These are phyloP conservation scores for Taxawa tesnikishii DNA, from an alignment of 2,329 filamentous ascomycete genomes.

Conservation along the genomic window DNA sequence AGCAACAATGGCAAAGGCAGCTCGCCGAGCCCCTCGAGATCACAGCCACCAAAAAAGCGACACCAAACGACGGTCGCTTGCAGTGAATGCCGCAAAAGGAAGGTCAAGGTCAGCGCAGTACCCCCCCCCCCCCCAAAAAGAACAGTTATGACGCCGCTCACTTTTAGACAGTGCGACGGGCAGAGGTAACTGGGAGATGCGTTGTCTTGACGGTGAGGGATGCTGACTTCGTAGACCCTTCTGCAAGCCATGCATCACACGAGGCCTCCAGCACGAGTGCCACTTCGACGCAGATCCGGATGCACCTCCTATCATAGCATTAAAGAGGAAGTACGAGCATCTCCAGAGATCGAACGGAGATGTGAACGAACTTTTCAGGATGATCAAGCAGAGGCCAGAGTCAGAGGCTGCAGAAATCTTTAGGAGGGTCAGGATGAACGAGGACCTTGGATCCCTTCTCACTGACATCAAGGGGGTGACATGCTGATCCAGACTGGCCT, in stretches of 20 bases:
- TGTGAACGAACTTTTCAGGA: conserved; percentile 2
- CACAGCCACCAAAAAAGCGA: too few species aligned
- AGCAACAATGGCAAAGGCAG: too few species aligned
- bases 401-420: conserved; percentile 3
- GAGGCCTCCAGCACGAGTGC: conserved; percentile 4
- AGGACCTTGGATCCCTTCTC: conserved; percentile 1
- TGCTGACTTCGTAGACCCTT: neutral
- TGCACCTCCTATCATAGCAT: conserved; percentile 6
- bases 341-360: conserved; percentile 4
- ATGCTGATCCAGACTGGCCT: neutral
- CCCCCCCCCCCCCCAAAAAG: too few species aligned
- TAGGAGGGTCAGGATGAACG: conserved; percentile 2
- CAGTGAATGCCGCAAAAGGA: conserved; percentile 7
- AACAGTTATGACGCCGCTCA: neutral
- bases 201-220: neutral
- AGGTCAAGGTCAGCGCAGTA: conserved; percentile 4
- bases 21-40: too few species aligned
- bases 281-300: conserved; percentile 7
- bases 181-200: neutral
- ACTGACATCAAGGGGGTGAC: conserved; percentile 4
- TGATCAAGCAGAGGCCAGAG: conserved; percentile 4
- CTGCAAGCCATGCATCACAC: conserved; percentile 2
- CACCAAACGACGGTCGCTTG: conserved; percentile 7
- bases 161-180: neutral
- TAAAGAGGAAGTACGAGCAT: conserved; percentile 6